Evolutionary conservation across 495 filamentous ascomycete species (phyloP).

Genomic region (Geoglossum glabrum): DNA sequence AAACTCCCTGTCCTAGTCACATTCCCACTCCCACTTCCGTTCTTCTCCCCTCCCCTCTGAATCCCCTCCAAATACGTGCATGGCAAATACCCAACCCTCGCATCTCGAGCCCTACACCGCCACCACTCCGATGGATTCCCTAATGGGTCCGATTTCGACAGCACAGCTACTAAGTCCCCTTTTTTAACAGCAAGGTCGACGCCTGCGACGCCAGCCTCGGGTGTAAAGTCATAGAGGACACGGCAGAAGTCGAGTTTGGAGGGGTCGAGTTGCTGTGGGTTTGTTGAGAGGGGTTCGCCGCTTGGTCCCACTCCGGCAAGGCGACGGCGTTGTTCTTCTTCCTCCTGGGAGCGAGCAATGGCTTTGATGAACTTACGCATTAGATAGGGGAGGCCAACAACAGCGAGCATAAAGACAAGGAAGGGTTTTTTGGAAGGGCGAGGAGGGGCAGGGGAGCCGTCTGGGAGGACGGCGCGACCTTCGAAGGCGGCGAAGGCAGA

Average conservation of each 20-base stretch:
- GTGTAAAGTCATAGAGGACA: constrained; percentile 81
- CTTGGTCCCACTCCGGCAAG: constrained; percentile 27
- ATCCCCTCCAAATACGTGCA: constrained; percentile 74
- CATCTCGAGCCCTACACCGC: constrained; percentile 84
- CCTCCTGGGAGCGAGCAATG: constrained; percentile 64
- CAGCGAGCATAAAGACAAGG: constrained; percentile 82
- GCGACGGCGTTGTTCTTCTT: constrained; percentile 45
- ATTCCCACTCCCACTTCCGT: too few relatives aligned
- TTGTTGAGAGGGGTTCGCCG: constrained; percentile 23
- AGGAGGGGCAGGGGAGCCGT: constrained; percentile 26
- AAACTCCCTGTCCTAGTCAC: too few relatives aligned
- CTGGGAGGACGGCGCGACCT: constrained; percentile 29
- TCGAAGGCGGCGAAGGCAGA: constrained; percentile 78
- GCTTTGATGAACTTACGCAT: constrained; percentile 86
- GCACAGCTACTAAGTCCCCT: constrained; percentile 85
- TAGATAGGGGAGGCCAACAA: constrained; percentile 86
- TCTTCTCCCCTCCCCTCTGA: constrained; percentile 38
- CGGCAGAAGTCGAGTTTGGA: constrained; percentile 88
- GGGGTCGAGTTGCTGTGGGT: constrained; percentile 38
- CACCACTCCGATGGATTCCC: constrained; percentile 93
- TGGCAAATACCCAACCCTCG: constrained; percentile 77
- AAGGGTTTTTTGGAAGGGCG: constrained; percentile 85
- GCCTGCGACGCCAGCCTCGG: constrained; percentile 44
- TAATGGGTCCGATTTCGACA: constrained; percentile 80
- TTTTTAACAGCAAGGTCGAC: constrained; percentile 85